A percentile compares a stretch with the other conserved stretches of the same genome.
phyloP scores from a whole-genome alignment of 345 rosid species.

The Citrus inodora region DNA sequence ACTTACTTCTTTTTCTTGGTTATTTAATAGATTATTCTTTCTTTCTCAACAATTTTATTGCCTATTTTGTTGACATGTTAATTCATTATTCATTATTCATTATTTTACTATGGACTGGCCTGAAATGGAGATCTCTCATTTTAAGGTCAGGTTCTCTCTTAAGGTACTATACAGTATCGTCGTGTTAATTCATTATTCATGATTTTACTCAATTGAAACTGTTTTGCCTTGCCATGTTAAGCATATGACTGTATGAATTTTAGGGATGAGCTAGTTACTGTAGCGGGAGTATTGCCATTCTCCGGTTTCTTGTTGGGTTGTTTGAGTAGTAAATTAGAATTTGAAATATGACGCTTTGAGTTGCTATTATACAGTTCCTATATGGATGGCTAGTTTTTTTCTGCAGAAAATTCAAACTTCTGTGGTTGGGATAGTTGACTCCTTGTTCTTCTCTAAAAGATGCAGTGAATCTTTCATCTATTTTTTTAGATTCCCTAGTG shows the following conservation, averaged over 20 bases:
- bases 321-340: background rate
- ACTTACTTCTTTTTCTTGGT: background rate
- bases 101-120: background rate
- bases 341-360: background rate
- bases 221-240: background rate
- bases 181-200: background rate
- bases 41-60: background rate
- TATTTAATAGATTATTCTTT: background rate
- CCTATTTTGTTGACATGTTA: background rate
- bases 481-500: conserved; percentile 9
- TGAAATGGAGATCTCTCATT: background rate
- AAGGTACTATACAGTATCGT: background rate
- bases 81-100: too few species aligned
- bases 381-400: background rate
- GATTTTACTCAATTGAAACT: background rate
- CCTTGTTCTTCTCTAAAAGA: background rate
- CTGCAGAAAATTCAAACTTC: background rate
- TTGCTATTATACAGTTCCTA: background rate
- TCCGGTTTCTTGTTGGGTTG: background rate
- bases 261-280: background rate
- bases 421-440: background rate
- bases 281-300: background rate
- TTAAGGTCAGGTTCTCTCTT: background rate
- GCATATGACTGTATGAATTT: background rate
- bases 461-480: background rate